Evolutionary conservation across 345 rosid genomes (phyloP).

Genomic region (Sapria himalayana): DNA sequence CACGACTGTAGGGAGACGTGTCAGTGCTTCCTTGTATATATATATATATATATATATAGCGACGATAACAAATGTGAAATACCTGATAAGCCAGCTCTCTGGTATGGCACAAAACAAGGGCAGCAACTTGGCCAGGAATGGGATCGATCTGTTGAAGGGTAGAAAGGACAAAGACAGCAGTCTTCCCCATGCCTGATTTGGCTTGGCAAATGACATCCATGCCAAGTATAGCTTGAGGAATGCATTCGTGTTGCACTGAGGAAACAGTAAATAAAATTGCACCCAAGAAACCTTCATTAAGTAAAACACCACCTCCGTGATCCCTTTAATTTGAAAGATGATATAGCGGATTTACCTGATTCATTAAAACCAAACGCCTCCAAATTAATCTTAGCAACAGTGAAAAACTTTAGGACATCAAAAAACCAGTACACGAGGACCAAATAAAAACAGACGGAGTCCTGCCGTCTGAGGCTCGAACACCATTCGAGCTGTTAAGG

Average conservation of each 20-base stretch:
- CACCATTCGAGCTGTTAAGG: too few relatives aligned
- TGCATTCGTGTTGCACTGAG: conserved; percentile 97
- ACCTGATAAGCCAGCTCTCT: conserved; percentile 99
- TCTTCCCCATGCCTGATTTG: conserved; percentile 98
- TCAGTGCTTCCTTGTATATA: too few relatives aligned
- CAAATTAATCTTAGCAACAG: too few relatives aligned
- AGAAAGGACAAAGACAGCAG: conserved; percentile 87
- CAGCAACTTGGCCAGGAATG: conserved; percentile 73
- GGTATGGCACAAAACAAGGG: conserved; percentile 83
- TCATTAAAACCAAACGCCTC: too few relatives aligned
- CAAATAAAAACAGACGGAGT: too few relatives aligned
- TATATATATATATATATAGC: too few relatives aligned
- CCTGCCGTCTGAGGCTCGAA: too few relatives aligned
- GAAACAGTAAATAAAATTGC: conserved; percentile 71
- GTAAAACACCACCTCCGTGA: conserved; percentile 49
- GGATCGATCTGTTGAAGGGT: conserved; percentile 87
- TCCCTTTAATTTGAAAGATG: conserved; percentile 43
- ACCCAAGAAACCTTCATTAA: conserved; percentile 49
- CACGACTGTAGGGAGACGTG: too few relatives aligned
- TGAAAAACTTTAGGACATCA: too few relatives aligned
- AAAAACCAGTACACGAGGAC: too few relatives aligned
- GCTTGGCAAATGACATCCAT: conserved; percentile 99
- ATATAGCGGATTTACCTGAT: too few relatives aligned
- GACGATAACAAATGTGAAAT: too few relatives aligned
- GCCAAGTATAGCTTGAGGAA: conserved; percentile 96